Evolutionary conservation across 2,329 filamentous ascomycete genomes (phyloP), one percentile per base, ranked within the genome.

Genomic region (Penicillium concentricum): DNA sequence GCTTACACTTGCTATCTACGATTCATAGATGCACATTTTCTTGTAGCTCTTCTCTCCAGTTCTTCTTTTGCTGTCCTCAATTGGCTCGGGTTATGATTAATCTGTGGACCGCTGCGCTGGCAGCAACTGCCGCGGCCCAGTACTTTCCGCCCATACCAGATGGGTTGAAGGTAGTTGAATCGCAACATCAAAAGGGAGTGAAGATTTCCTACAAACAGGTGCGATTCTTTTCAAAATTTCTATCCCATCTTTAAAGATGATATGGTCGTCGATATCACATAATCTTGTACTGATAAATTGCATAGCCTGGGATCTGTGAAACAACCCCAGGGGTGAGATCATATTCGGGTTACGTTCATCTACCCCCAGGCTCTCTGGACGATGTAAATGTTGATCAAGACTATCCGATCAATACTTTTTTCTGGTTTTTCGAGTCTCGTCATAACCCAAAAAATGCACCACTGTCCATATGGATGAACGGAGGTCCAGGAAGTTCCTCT

Each of bases 381-480:
- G 70, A 80, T 46, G 61, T 76, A 5, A 61, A 68, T 34, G 72
- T 75, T 26, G 63, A 72, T 35, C 82, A 84, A 62, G 69, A 82
- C 54, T 85, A 85, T 62, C 76, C 80, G 2, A 84, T 85, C 61
- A 85, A 85, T 65, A 86, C 82, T 48, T 87, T 86, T 71, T 88
- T 87, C 71, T 85, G 84, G 83, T 87, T 86, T 66, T 82, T 87
- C 63, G 84, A 86, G 63, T 76, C 84, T 7, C 76, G 82, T 8
- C 76, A 82, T 50, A 74, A 79, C 61, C 77, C 84, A 2, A 65
- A 70, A 9, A 81, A 79, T 44, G 83, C 83, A 2, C 84, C 84
- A 0, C 70, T 87, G 32, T 81, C 82, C 0, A 81, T 87, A 24
- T 88, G 84, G 81, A 79, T 87, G 66, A 84, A 84, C 55, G 84